Percentiles rank a stretch among this genome's conserved stretches.
Evolutionary conservation across 140 eudicot species (phyloP).

Genomic region (Stevia rebaudiana): DNA sequence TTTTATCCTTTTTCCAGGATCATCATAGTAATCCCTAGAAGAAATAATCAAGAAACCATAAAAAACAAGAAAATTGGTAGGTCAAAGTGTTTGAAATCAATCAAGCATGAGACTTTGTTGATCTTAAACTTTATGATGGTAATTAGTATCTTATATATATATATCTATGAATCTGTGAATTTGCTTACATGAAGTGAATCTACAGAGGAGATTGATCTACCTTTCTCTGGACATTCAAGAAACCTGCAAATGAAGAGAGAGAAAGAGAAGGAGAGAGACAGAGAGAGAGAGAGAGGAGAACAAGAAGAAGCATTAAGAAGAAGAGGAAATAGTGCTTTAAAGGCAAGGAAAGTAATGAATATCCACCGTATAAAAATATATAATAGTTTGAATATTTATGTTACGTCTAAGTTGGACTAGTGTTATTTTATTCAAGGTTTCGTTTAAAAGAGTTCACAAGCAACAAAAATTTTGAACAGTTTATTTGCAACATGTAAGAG

Average conservation of each 20-base stretch:
- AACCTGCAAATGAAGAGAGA: conserved; percentile 27
- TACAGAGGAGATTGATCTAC: conserved; percentile 30
- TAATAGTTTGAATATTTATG: conserved; percentile 18
- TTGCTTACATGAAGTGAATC: conserved; percentile 20
- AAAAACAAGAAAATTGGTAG: conserved; percentile 7
- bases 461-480: too few species aligned
- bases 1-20: conserved; percentile 63
- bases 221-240: conserved; percentile 67
- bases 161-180: neutral
- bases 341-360: conserved; percentile 41
- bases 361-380: conserved; percentile 11
- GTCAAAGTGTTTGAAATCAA: neutral
- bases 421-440: conserved; percentile 9
- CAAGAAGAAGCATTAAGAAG: conserved; percentile 30
- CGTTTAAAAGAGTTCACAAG: neutral
- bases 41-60: conserved; percentile 3
- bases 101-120: conserved; percentile 1
- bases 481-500: neutral
- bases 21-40: conserved; percentile 52
- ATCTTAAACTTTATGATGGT: neutral
- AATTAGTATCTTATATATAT: too few species aligned
- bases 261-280: conserved; percentile 3
- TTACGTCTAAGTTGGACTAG: conserved; percentile 31
- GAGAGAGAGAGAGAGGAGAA: conserved; percentile 14
- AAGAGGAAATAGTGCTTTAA: conserved; percentile 40